A percentile compares a stretch with the other conserved stretches of the same genome.
These are phyloP conservation scores for Fusarium lateritium DNA, from an alignment of 2,329 filamentous ascomycete species.

Conservation along the genomic window DNA sequence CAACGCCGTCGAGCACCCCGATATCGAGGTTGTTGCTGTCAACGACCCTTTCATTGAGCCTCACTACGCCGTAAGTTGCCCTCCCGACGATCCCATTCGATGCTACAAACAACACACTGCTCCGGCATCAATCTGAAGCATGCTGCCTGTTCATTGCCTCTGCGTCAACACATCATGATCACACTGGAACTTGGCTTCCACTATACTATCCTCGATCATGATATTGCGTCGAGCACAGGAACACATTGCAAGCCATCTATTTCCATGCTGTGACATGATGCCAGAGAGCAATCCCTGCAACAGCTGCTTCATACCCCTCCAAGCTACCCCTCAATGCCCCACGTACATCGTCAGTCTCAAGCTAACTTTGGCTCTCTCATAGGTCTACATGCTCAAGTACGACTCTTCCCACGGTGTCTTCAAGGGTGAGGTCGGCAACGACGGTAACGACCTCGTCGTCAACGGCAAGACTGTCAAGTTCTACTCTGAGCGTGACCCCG, in stretches of 20 bases:
- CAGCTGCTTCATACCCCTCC: constrained; percentile 10
- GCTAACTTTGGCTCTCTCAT: constrained; percentile 19
- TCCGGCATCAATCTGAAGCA: background rate
- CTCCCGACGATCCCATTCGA: constrained; percentile 19
- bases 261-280: background rate
- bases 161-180: background rate
- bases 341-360: constrained; percentile 24
- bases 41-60: constrained; percentile 99
- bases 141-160: background rate
- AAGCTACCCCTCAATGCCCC: constrained; percentile 39
- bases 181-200: background rate
- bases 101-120: constrained; percentile 6
- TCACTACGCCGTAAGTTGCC: constrained; percentile 89
- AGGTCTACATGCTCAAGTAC: constrained; percentile 99
- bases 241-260: background rate
- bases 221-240: background rate
- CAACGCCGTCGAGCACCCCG: constrained; percentile 91
- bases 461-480: constrained; percentile 97
- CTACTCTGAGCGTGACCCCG: constrained; percentile 93
- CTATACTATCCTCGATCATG: background rate
- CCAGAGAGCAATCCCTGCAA: background rate
- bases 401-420: constrained; percentile 97
- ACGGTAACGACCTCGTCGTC: constrained; percentile 81
- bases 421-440: constrained; percentile 89
- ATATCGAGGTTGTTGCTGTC: constrained; percentile 94